Conservation (phyloP, 169 alveolate species). For the Plasmodium gonderi region DNA sequence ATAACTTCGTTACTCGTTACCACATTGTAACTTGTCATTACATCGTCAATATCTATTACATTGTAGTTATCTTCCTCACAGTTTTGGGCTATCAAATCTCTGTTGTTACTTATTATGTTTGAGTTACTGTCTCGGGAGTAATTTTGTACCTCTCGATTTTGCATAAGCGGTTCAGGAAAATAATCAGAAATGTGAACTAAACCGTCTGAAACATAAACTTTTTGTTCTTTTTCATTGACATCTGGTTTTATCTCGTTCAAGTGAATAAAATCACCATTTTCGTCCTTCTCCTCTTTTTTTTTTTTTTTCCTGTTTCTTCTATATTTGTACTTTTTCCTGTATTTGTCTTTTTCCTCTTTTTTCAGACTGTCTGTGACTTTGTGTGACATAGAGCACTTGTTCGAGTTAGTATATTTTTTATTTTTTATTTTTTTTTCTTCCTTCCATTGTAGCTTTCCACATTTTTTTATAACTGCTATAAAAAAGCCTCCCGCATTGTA, state of each 20-base stretch:
- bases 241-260: background rate
- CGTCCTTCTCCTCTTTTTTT: constrained; percentile 15
- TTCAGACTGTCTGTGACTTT: too few relatives aligned
- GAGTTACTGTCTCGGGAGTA: background rate
- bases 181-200: background rate
- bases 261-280: background rate
- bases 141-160: background rate
- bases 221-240: background rate
- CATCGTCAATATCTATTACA: background rate
- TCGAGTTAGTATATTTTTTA: background rate
- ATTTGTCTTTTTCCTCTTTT: background rate
- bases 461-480: constrained; percentile 83
- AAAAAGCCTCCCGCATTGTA: constrained; percentile 97
- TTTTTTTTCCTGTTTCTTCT: constrained; percentile 17
- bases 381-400: too few relatives aligned
- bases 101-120: background rate
- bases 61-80: background rate
- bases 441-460: constrained; percentile 67
- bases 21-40: background rate
- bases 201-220: background rate
- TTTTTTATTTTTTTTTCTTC: constrained; percentile 34
- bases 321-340: constrained; percentile 44
- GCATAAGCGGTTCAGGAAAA: background rate
- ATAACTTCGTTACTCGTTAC: background rate
- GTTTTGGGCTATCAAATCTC: background rate